A percentile compares a stretch with the other conserved stretches of the same genome.
These are phyloP conservation scores for Brassica balearica DNA, from an alignment of 441 rosid genomes.

Conservation along the genomic window DNA sequence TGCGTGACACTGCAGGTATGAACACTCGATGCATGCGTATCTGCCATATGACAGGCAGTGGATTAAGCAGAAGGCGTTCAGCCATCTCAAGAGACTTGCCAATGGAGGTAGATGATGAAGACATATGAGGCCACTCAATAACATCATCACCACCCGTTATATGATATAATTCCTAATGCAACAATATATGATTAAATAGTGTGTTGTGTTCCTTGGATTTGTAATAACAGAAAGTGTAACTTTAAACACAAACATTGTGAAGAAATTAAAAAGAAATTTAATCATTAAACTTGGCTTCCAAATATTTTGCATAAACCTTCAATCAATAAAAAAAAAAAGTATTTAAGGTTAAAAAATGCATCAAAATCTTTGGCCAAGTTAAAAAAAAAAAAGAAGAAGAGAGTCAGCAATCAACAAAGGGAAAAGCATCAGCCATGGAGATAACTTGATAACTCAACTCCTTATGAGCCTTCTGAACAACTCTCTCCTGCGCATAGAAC, in stretches of 20 bases:
- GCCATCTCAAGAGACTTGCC: conserved; percentile 84
- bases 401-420: conserved; percentile 40
- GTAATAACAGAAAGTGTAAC: background rate
- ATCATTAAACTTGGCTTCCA: conserved; percentile 33
- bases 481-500: conserved; percentile 78
- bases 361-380: conserved; percentile 44
- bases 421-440: conserved; percentile 43
- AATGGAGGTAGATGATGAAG: conserved; percentile 44
- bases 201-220: background rate
- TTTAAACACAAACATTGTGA: no score
- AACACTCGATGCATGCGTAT: conserved; percentile 69
- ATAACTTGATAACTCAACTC: conserved; percentile 53
- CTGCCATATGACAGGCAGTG: conserved; percentile 88
- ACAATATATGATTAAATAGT: background rate
- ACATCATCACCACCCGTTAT: no score
- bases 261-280: no score
- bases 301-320: conserved; percentile 41
- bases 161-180: background rate
- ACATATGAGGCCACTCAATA: background rate
- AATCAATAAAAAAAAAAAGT: conserved; percentile 30
- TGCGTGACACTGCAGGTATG: conserved; percentile 67
- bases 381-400: background rate
- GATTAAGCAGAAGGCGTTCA: conserved; percentile 77
- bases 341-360: conserved; percentile 30
- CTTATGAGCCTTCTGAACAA: conserved; percentile 48